Evolutionary conservation across 176 grass and related monocot species (phyloP), one percentile per base, ranked within the genome.

Genomic region (Calamus simplicifolius): DNA sequence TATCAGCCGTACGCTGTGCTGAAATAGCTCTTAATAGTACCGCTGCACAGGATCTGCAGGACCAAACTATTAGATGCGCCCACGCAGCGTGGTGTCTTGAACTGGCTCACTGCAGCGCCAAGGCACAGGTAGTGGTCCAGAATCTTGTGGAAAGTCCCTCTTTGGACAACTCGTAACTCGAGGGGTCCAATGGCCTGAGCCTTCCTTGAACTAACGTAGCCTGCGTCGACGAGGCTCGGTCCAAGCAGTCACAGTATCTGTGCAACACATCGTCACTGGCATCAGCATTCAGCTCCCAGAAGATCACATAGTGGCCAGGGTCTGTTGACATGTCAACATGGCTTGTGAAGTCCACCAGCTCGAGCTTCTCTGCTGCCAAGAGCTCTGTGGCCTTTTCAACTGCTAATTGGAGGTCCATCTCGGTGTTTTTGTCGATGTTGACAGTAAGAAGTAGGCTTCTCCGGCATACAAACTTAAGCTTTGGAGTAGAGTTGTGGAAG

Each of bases 381-480:
- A 78, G 50, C 62, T 77, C 69, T 1, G 71, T 60, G 0, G 86
- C 87, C 29, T 62, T 50, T 30, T 90, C 78, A 2, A 96, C 83
- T 4, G 80, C 78, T 0, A 88, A 57, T 64, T 96, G 87, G 4
- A 96, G 83, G 72, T 96, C 87, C 25, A 80, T 77, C 76, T 96
- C 87, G 30, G 77, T 91, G 78, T 85, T 96, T 75, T 96, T 96
- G 83, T 96, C 92, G 56, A 90, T 90, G 71, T 96, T 96, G 81
- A 96, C 79, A 23, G 6, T 63, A 56, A 96, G 75, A 69, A 80
- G 29, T 13, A 96, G 74, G 77, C 86, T 87, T 14, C 80, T 72
- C 3, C 86, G 62, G 74, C 83, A 85, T 56, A 96, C 18, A 60
- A 90, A 87, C 78, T 84, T 86, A 50, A 96, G 80, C 77, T 85